Conservation (phyloP, 1,284 basidiomycete species). For the Heterobasidion annosum region DNA sequence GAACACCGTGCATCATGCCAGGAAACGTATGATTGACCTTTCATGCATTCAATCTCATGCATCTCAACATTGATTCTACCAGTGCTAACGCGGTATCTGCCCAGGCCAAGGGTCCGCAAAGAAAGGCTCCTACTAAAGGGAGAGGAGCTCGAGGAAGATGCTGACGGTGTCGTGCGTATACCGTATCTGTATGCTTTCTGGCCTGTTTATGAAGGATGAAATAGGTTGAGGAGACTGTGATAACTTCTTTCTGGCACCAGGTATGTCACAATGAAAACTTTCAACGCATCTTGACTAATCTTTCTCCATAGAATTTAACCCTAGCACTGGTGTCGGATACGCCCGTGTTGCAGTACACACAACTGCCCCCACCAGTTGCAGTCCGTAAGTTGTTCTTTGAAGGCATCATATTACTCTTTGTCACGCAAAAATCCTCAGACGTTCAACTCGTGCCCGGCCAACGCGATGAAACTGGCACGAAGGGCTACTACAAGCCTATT, state of each 20-base stretch:
- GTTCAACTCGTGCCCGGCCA: conserved; percentile 46
- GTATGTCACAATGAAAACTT: conserved; percentile 24
- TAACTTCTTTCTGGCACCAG: conserved; percentile 80
- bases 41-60: not conserved
- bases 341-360: conserved; percentile 40
- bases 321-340: conserved; percentile 78
- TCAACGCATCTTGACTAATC: not conserved
- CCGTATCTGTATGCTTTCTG: conserved; percentile 10
- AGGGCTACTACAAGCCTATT: conserved; percentile 76
- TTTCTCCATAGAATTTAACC: conserved; percentile 65
- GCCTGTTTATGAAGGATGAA: not conserved
- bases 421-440: conserved; percentile 29
- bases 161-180: conserved; percentile 21
- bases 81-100: conserved; percentile 83
- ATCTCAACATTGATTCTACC: conserved; percentile 7
- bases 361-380: conserved; percentile 53
- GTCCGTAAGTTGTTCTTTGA: too few species aligned
- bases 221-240: conserved; percentile 35
- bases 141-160: conserved; percentile 27
- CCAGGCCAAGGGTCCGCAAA: conserved; percentile 66
- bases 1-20: conserved; percentile 59
- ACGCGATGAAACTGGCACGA: conserved; percentile 53
- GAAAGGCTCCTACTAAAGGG: conserved; percentile 65
- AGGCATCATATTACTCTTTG: not conserved
- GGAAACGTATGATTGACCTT: conserved; percentile 57